Conservation (phyloP, 1,284 basidiomycete genomes). For the Serendipita sp. region DNA sequence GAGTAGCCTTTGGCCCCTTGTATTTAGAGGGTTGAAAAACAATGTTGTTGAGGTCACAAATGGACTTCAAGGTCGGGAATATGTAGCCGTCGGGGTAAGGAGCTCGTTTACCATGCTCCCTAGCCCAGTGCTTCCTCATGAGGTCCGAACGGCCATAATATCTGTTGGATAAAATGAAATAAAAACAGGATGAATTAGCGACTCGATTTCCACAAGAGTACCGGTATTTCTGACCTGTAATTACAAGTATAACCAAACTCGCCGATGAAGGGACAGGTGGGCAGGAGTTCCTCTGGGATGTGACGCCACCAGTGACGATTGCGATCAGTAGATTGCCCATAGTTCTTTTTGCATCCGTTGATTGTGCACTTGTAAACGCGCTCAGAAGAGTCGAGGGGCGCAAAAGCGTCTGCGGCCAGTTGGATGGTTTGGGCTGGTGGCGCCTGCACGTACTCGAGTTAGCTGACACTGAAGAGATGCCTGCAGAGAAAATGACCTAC, state of each 20-base stretch:
- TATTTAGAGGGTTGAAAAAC: not conserved
- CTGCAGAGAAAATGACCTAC: too few relatives aligned
- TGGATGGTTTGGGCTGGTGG: not conserved
- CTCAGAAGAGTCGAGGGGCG: not conserved
- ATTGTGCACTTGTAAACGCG: not conserved
- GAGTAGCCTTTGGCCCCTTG: not conserved
- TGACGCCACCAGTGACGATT: not conserved
- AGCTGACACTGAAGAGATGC: too few relatives aligned
- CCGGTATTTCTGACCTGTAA: not conserved
- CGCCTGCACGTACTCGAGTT: too few relatives aligned
- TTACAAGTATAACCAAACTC: not conserved
- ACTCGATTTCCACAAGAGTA: not conserved
- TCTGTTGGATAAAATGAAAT: not conserved
- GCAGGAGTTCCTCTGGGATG: not conserved
- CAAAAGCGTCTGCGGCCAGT: not conserved
- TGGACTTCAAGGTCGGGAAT: not conserved
- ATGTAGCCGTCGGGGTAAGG: not conserved
- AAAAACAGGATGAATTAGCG: not conserved
- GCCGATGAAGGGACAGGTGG: not conserved
- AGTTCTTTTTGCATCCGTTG: not conserved
- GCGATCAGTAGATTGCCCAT: not conserved
- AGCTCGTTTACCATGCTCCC: not conserved
- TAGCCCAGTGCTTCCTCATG: not conserved
- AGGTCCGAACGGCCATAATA: not conserved
- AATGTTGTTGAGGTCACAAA: not conserved